A percentile compares a stretch with the other conserved stretches of the same genome.
Conservation (phyloP, 2,329 filamentous ascomycete genomes). For the Stachybotrys elegans region DNA sequence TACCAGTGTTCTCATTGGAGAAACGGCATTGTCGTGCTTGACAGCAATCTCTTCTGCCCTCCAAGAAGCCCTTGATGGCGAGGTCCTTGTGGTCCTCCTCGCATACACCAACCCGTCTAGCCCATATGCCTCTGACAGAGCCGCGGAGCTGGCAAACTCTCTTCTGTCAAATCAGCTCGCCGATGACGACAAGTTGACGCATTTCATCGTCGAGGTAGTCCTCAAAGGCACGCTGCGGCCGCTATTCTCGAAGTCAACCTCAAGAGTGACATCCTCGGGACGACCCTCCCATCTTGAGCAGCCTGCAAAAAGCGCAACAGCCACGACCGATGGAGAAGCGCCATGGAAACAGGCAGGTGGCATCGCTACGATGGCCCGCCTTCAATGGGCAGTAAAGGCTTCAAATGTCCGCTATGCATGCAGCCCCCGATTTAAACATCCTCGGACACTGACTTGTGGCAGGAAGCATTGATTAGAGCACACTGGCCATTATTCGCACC, state of each 20-base stretch:
- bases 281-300: slow-evolving; percentile 20
- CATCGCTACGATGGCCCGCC: slow-evolving; percentile 15
- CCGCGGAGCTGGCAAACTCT: slow-evolving; percentile 21
- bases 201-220: slow-evolving; percentile 49
- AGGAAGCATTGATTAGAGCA: slow-evolving; percentile 11
- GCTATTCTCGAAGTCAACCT: slow-evolving; percentile 56
- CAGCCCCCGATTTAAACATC: not conserved
- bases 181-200: slow-evolving; percentile 6
- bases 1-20: slow-evolving; percentile 10
- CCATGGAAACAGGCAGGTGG: slow-evolving; percentile 17
- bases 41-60: slow-evolving; percentile 13
- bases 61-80: slow-evolving; percentile 7
- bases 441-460: slow-evolving; percentile 6
- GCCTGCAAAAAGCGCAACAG: slow-evolving; percentile 2
- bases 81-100: slow-evolving; percentile 23
- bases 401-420: slow-evolving; percentile 38
- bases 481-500: slow-evolving; percentile 68
- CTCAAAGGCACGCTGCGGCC: slow-evolving; percentile 61
- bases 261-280: slow-evolving; percentile 26
- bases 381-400: slow-evolving; percentile 49
- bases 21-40: slow-evolving; percentile 23
- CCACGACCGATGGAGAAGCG: slow-evolving; percentile 8
- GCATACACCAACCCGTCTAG: slow-evolving; percentile 25
- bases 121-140: slow-evolving; percentile 31
- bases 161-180: slow-evolving; percentile 26